Evolutionary conservation across 495 filamentous ascomycete genomes (phyloP).

Genomic region (Aspergillus incahuasiensis): DNA sequence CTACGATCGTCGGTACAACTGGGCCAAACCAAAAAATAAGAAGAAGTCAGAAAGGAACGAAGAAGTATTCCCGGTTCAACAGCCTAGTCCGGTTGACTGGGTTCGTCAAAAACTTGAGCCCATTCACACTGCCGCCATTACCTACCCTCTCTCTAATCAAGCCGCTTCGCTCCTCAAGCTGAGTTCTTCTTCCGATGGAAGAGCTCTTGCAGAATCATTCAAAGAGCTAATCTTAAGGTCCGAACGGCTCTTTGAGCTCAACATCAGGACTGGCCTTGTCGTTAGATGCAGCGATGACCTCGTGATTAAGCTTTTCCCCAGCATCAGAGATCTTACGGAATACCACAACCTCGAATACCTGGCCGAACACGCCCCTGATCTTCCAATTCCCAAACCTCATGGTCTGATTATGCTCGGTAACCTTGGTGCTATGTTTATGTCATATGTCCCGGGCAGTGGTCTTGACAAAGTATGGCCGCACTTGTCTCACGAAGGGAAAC

Average conservation of each 20-base stretch:
- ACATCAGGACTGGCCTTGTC: constrained; percentile 12
- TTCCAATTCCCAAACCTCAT: constrained; percentile 29
- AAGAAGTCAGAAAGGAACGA: too few relatives aligned
- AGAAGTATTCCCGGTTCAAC: too few relatives aligned
- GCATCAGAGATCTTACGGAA: constrained; percentile 26
- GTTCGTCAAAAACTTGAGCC: too few relatives aligned
- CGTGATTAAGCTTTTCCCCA: constrained; percentile 26
- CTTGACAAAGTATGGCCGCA: constrained; percentile 26
- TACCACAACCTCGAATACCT: constrained; percentile 35
- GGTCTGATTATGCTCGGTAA: constrained; percentile 25
- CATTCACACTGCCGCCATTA: too few relatives aligned
- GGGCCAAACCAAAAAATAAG: too few relatives aligned
- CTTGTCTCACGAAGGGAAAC: constrained; percentile 23
- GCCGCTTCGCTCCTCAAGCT: too few relatives aligned
- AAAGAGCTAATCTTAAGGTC: constrained; percentile 14
- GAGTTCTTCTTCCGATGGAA: too few relatives aligned
- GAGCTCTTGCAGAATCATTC: not conserved
- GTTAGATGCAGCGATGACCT: constrained; percentile 25
- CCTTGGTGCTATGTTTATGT: constrained; percentile 29
- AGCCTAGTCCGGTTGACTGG: too few relatives aligned
- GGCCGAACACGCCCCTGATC: constrained; percentile 21
- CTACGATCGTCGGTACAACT: too few relatives aligned
- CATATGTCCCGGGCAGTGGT: constrained; percentile 26
- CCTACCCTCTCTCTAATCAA: too few relatives aligned
- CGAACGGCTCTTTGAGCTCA: constrained; percentile 13